phyloP scores from a whole-genome alignment of 2,329 filamentous ascomycete species.

The Exophiala mesophila region DNA sequence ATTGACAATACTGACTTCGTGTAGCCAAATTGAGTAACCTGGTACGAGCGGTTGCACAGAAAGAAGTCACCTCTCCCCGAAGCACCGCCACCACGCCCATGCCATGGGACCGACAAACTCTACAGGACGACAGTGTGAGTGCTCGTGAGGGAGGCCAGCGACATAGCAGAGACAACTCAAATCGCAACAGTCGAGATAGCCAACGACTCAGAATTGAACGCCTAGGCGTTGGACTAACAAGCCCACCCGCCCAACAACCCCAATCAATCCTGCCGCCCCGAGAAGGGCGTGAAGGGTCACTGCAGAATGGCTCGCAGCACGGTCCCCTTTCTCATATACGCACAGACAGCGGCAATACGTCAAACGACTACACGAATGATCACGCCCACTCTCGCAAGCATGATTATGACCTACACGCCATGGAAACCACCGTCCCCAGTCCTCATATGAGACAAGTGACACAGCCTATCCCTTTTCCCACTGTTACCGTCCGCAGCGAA shows the following conservation, averaged over 20 bases:
- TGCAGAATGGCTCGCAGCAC: neutral
- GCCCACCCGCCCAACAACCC: slow-evolving; percentile 21
- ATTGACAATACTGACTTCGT: slow-evolving; percentile 12
- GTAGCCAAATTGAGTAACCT: slow-evolving; percentile 92
- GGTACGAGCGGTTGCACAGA: slow-evolving; percentile 72
- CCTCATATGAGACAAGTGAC: slow-evolving; percentile 63
- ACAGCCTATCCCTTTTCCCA: slow-evolving; percentile 85
- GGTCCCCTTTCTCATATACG: slow-evolving; percentile 54
- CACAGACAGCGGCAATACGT: slow-evolving; percentile 70
- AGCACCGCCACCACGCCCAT: slow-evolving; percentile 55
- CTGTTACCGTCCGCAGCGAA: slow-evolving; percentile 91
- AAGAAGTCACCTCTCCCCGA: slow-evolving; percentile 52
- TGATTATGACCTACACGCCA: slow-evolving; percentile 93
- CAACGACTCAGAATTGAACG: slow-evolving; percentile 45
- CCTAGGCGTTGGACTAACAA: slow-evolving; percentile 32
- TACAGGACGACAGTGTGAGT: slow-evolving; percentile 29
- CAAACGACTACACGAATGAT: slow-evolving; percentile 59
- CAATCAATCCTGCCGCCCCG: slow-evolving; percentile 11
- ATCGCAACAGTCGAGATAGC: slow-evolving; percentile 40
- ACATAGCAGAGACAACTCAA: slow-evolving; percentile 28
- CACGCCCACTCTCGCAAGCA: slow-evolving; percentile 68
- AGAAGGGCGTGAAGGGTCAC: too few relatives aligned
- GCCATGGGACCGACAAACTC: slow-evolving; percentile 50
- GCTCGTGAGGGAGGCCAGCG: slow-evolving; percentile 11
- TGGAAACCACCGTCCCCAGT: slow-evolving; percentile 79